Conservation (phyloP, 345 rosid species). For the Lagerstroemia speciosa region DNA sequence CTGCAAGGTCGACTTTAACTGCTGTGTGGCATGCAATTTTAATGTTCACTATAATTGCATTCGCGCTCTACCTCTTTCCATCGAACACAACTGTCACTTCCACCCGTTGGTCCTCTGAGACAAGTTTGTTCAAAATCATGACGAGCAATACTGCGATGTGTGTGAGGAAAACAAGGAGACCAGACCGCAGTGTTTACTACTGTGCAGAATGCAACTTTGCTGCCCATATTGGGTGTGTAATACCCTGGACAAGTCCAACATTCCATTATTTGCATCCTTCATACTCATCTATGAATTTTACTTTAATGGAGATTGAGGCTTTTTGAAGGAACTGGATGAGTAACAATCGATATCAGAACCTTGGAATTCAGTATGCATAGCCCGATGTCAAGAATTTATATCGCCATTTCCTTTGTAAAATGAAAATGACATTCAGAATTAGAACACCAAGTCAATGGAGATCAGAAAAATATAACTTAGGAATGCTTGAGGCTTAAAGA, state of each 20-base stretch:
- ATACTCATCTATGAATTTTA: not conserved
- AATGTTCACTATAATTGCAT: not conserved
- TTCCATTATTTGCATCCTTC: not conserved
- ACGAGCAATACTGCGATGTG: not conserved
- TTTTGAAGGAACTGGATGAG: no score
- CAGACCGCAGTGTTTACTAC: not conserved
- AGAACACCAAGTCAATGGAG: no score
- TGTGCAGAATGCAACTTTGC: constrained; percentile 1
- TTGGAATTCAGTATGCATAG: no score
- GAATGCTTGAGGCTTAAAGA: no score
- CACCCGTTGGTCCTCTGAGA: not conserved
- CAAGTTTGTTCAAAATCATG: not conserved
- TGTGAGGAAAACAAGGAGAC: constrained; percentile 8
- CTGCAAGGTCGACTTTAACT: not conserved
- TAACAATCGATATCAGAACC: no score
- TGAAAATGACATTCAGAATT: no score
- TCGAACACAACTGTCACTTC: not conserved
- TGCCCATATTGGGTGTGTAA: not conserved
- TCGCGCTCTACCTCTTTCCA: not conserved
- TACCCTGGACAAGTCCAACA: not conserved
- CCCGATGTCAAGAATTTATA: no score
- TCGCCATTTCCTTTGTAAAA: no score
- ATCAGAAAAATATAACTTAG: no score
- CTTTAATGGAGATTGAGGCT: no score
- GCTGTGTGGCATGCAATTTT: not conserved